phyloP scores from a whole-genome alignment of 176 grass and related monocot species.

The Elaeis guineensis region DNA sequence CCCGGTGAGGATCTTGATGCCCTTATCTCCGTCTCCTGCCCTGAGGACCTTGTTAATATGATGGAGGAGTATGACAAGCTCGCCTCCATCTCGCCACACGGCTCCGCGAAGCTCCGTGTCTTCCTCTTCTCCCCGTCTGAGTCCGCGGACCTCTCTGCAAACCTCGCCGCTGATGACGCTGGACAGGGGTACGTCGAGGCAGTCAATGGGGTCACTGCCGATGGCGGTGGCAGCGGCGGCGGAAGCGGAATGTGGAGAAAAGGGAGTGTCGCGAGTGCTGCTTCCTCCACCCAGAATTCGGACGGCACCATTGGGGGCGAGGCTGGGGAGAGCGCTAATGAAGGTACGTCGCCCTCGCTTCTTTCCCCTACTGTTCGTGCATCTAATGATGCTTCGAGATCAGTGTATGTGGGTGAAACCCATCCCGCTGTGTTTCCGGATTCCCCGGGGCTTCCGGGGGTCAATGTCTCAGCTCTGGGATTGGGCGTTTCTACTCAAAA shows the following conservation, averaged over 20 bases:
- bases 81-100: constrained; percentile 33
- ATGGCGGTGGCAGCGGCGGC: constrained; percentile 18
- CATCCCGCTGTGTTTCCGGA: constrained; percentile 15
- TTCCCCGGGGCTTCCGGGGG: constrained; percentile 21
- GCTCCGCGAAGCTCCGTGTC: constrained; percentile 72
- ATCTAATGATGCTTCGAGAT: constrained; percentile 9
- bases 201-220: constrained; percentile 42
- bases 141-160: constrained; percentile 2
- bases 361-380: not conserved
- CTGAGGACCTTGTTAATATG: constrained; percentile 84
- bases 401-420: constrained; percentile 23
- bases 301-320: constrained; percentile 22
- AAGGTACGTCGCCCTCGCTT: constrained; percentile 46
- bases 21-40: constrained; percentile 55
- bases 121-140: constrained; percentile 70
- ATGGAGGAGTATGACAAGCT: constrained; percentile 94
- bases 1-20: constrained; percentile 86
- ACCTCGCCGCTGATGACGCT: constrained; percentile 27
- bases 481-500: constrained; percentile 30
- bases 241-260: constrained; percentile 27
- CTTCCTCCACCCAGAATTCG: constrained; percentile 51
- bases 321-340: constrained; percentile 15
- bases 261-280: constrained; percentile 39
- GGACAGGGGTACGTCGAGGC: constrained; percentile 70
- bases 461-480: constrained; percentile 9